Evolutionary conservation across 306 rosid genomes (phyloP).

Genomic region (Prinsepia uniflora): DNA sequence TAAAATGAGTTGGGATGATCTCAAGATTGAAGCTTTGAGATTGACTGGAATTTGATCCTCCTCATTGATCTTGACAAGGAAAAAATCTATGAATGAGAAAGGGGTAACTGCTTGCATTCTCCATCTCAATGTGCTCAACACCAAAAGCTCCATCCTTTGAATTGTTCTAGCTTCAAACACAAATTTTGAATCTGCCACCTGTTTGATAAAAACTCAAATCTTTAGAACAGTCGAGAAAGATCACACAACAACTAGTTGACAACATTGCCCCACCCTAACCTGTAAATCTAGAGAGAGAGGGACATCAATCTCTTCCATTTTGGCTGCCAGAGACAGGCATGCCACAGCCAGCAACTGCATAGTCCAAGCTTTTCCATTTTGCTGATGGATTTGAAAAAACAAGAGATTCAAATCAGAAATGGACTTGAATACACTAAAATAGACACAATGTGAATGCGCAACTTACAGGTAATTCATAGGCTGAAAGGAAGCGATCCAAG

Average conservation of each 20-base stretch:
- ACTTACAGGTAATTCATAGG: conserved; percentile 89
- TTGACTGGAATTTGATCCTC: conserved; percentile 33
- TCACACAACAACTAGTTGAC: background rate
- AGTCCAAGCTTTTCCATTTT: conserved; percentile 86
- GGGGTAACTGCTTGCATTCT: conserved; percentile 92
- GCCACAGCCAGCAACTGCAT: conserved; percentile 90
- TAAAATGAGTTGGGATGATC: conserved; percentile 56
- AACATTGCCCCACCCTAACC: conserved; percentile 33
- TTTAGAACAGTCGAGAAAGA: conserved; percentile 4
- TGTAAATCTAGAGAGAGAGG: conserved; percentile 75
- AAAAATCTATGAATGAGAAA: conserved; percentile 72
- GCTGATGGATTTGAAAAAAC: conserved; percentile 14
- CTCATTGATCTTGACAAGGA: conserved; percentile 58
- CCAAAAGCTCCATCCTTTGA: conserved; percentile 88
- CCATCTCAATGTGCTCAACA: conserved; percentile 83
- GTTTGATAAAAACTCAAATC: background rate
- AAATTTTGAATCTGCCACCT: conserved; percentile 77
- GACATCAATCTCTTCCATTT: conserved; percentile 78
- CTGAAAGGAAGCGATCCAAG: conserved; percentile 88
- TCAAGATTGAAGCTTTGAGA: conserved; percentile 33
- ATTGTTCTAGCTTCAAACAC: conserved; percentile 88
- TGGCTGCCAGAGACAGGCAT: conserved; percentile 84
- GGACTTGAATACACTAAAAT: conserved; percentile 12
- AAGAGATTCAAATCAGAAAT: conserved; percentile 3
- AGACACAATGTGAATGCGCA: background rate